phyloP scores from a whole-genome alignment of 2,329 filamentous ascomycete species.

The Colletotrichum cuscutae region DNA sequence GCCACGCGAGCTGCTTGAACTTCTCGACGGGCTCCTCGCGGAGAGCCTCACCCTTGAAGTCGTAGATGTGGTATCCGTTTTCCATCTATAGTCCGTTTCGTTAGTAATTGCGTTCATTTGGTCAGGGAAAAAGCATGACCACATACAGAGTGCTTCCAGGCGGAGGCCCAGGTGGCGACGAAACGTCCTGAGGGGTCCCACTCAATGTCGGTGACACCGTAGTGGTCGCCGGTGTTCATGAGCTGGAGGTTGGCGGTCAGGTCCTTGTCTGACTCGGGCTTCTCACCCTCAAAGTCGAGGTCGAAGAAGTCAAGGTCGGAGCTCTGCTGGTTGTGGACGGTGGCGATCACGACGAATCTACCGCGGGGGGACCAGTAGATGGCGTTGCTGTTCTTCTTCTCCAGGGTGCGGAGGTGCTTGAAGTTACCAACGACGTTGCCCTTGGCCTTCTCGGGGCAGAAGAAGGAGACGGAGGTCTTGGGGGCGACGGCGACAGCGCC shows the following conservation, averaged over 20 bases:
- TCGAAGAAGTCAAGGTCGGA: constrained; percentile 98
- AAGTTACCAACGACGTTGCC: constrained; percentile 86
- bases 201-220: constrained; percentile 96
- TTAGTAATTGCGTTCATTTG: neutral
- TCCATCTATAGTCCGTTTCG: constrained; percentile 78
- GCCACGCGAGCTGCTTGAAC: constrained; percentile 98
- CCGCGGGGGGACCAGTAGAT: constrained; percentile 99
- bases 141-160: constrained; percentile 95
- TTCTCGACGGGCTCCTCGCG: constrained; percentile 93
- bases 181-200: constrained; percentile 98
- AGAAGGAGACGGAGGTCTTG: constrained; percentile 96
- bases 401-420: constrained; percentile 92
- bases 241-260: constrained; percentile 93
- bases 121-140: neutral
- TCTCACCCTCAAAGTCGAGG: constrained; percentile 97
- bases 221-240: constrained; percentile 95
- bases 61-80: constrained; percentile 98
- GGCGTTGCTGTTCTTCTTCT: constrained; percentile 99
- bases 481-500: constrained; percentile 84
- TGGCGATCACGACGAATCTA: constrained; percentile 93
- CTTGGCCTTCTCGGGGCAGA: constrained; percentile 96
- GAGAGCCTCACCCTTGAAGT: constrained; percentile 90
- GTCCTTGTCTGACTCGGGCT: constrained; percentile 92
- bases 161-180: constrained; percentile 90
- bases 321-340: constrained; percentile 90